Percentiles rank a stretch among this genome's conserved stretches.
These are phyloP conservation scores for Leptographium wingfieldii DNA, from an alignment of 2,329 filamentous ascomycete species.

Conservation along the genomic window DNA sequence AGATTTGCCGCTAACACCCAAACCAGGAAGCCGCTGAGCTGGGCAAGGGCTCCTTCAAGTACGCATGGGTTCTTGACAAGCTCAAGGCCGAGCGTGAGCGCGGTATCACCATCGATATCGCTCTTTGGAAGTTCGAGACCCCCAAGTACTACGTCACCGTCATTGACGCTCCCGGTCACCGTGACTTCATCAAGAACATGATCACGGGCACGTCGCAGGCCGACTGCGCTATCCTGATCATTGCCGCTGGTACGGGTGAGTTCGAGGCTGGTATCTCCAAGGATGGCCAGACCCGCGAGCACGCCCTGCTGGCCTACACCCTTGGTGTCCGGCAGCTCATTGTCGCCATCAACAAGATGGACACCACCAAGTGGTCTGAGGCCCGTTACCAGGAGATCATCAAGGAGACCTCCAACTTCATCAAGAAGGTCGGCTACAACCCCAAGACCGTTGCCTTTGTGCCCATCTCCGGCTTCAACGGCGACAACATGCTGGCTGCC, in stretches of 20 bases:
- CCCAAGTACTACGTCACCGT: constrained; percentile 96
- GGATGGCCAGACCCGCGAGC: constrained; percentile 99
- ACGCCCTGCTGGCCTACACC: constrained; percentile 99
- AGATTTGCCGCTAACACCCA: constrained; percentile 4
- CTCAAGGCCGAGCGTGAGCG: constrained; percentile 99
- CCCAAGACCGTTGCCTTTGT: constrained; percentile 98
- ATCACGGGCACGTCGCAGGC: constrained; percentile 99
- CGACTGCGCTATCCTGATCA: constrained; percentile 99
- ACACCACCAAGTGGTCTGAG: constrained; percentile 98
- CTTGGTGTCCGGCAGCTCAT: constrained; percentile 99
- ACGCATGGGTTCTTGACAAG: constrained; percentile 99
- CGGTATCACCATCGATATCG: constrained; percentile 99
- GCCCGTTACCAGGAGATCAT: constrained; percentile 96
- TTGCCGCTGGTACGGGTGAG: constrained; percentile 99
- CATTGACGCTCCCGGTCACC: constrained; percentile 97
- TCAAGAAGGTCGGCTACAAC: constrained; percentile 99
- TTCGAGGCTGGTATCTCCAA: constrained; percentile 99
- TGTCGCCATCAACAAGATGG: constrained; percentile 99
- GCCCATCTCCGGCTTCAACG: constrained; percentile 99
- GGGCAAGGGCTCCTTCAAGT: constrained; percentile 99
- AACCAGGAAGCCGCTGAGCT: constrained; percentile 90
- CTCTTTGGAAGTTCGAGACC: constrained; percentile 99
- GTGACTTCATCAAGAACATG: constrained; percentile 99
- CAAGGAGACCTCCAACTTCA: constrained; percentile 99
- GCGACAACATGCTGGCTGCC: constrained; percentile 95